Evolutionary conservation across 1,284 basidiomycete species (phyloP), one percentile per base, ranked within the genome.

Genomic region (Anthracocystis panici-leucophaei): DNA sequence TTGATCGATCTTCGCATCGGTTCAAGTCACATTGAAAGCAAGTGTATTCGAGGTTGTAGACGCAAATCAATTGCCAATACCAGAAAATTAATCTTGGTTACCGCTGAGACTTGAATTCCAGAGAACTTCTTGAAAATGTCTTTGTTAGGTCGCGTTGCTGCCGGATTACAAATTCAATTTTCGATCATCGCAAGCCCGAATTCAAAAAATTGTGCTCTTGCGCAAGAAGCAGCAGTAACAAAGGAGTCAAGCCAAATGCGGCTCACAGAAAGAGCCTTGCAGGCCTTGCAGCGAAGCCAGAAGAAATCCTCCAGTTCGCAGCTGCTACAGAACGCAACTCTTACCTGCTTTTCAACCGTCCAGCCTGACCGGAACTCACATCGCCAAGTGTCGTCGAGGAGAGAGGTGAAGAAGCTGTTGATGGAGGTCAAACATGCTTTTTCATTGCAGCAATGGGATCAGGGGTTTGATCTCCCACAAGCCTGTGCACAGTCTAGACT

Each of bases 221-320:
- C 49, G 49, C 31, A 33, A 33, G 27, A 20, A 29, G 29, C 20
- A 33, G 11, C 14, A 2, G 16, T 2, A 7, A 20, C 14, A 10
- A 23, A 49, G 23, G 23, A 27, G 27, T 27, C 45, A 46, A n/a
- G 20, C 49, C 29, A 16, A 23, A 45, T 44, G 48, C 40, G 48
- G 40, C 31, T 41, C 7, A 10, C 27, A 49, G 9, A 12, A n/a
- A 12, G 21, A 23, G 29, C 48, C 18, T 2, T 18, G n/a, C n/a
- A n/a, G n/a, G n/a, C n/a, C n/a, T 21, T 53, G 58, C 58, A 60
- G 58, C 58, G 58, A 60, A 60, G 31, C 57, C 21, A 41, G 58
- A 53, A 60, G 51, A 60, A 52, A 59, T 14, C n/a, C 7, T 42
- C 41, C 6, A 20, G 41, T 42, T n/a, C 2, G n/a, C 41, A 41